These are phyloP conservation scores for Rhododendron ferrugineum DNA, from an alignment of 148 eudicot species.

Conservation along the genomic window DNA sequence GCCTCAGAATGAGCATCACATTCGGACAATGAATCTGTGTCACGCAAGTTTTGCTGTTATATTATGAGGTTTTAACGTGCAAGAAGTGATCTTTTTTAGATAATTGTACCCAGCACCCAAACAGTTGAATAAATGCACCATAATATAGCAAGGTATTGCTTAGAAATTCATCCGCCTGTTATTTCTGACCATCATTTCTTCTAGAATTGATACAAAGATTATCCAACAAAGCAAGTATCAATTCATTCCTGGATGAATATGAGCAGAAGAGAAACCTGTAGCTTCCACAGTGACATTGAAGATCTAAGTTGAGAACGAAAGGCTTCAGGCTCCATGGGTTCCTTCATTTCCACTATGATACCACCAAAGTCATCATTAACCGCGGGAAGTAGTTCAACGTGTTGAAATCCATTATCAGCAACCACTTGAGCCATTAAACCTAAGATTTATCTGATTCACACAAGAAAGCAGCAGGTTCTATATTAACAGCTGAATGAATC, in stretches of 20 bases:
- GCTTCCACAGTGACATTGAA: constrained; percentile 54
- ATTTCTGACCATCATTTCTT: not conserved
- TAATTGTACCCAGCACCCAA: not conserved
- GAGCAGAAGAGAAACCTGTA: constrained; percentile 29
- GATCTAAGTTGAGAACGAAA: constrained; percentile 46
- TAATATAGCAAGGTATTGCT: not conserved
- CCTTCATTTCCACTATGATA: constrained; percentile 56
- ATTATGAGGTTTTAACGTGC: not conserved
- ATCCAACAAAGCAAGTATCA: not conserved
- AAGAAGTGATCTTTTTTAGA: not conserved
- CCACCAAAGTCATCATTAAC: constrained; percentile 64
- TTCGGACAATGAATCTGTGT: not conserved
- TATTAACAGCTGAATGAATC: not conserved
- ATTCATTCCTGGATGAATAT: not conserved
- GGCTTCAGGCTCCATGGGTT: constrained; percentile 48
- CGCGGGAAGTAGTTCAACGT: constrained; percentile 38
- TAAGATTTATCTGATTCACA: not conserved
- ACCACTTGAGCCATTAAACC: constrained; percentile 27
- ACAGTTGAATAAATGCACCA: not conserved
- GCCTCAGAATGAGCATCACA: not conserved
- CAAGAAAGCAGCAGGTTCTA: not conserved
- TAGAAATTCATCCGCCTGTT: not conserved
- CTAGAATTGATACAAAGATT: not conserved
- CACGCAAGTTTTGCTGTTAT: not conserved
- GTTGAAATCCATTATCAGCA: constrained; percentile 31